These are phyloP conservation scores for Dendrocalamus latiflorus DNA, from an alignment of 202 grass and related monocot species.

Conservation along the genomic window DNA sequence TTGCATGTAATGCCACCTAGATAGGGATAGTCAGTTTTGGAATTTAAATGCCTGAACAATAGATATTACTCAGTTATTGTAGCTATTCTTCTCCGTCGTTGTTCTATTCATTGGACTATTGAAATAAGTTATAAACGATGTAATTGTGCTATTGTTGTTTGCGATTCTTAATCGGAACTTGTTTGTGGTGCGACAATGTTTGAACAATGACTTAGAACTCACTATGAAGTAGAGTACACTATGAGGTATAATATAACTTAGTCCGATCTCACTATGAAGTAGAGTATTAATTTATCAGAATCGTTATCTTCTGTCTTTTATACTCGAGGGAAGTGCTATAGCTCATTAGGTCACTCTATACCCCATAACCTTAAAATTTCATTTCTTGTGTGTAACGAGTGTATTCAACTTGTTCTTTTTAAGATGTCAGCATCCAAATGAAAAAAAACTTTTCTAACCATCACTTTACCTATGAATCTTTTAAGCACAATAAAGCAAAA, in stretches of 20 bases:
- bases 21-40: constrained; percentile 15
- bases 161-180: neutral
- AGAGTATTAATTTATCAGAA: too few relatives aligned
- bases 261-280: too few relatives aligned
- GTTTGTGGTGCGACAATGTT: neutral
- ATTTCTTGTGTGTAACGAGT: neutral
- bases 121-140: constrained; percentile 29
- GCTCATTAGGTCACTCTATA: neutral
- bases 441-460: neutral
- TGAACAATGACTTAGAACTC: neutral
- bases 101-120: constrained; percentile 41
- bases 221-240: too few relatives aligned
- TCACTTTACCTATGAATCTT: neutral
- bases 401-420: neutral
- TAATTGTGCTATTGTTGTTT: constrained; percentile 19
- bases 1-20: constrained; percentile 37
- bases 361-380: too few relatives aligned
- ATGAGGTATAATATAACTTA: neutral
- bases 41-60: neutral
- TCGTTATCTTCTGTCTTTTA: neutral
- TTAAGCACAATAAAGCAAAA: neutral
- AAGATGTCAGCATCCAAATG: neutral
- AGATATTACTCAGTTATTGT: constrained; percentile 31
- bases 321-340: neutral
- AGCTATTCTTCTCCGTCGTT: constrained; percentile 25